Base-by-base conservation (phyloP, 805 yeast species). In the Wickerhamomyces subpelliculosus region DNA sequence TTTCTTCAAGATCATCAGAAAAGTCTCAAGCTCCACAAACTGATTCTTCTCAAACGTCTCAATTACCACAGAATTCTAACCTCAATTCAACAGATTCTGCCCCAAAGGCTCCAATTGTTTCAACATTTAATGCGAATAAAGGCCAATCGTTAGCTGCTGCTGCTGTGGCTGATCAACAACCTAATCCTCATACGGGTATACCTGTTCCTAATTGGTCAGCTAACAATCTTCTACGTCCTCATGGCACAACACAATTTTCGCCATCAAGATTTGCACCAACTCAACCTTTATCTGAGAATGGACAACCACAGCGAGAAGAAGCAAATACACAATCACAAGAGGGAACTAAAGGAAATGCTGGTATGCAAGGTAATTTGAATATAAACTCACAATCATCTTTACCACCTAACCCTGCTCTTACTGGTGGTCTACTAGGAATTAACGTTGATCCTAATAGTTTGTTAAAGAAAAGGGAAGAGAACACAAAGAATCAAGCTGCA, bases 151-250 rank as follows among this genome's bases (percentile, higher is more conserved):
- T n/a, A n/a, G n/a, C n/a, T n/a, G n/a, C n/a, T n/a, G n/a, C n/a
- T n/a, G n/a, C n/a, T n/a, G n/a, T n/a, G n/a, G n/a, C 27, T 25
- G 27, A 5, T 25, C 27, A 8, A 6, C 14, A 8, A 11, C 13
- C 27, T 8, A n/a, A 8, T 8, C 27, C 27, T 9, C 7, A 6
- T 6, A 8, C 34, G 10, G 14, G 27, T 9, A 20, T 32, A 6
- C 5, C 18, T 10, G 27, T 34, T 10, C 43, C 41, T 16, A 34
- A 19, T 34, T 39, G 42, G 43, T 27, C 41, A 4, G 25, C 31
- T 9, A 42, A 40, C 22, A 30, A n/a, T 25, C 17, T 35, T 8
- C 21, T 35, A 16, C 35, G 44, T 35, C 18, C 39, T 8, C 13
- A 12, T 10, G 19, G 18, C 25, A 14, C 32, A 12, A 11, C 32